Evolutionary conservation across 192 early-diverging fungal species (phyloP), one percentile per base, ranked within the genome.

Genomic region (Linnemannia elongata): DNA sequence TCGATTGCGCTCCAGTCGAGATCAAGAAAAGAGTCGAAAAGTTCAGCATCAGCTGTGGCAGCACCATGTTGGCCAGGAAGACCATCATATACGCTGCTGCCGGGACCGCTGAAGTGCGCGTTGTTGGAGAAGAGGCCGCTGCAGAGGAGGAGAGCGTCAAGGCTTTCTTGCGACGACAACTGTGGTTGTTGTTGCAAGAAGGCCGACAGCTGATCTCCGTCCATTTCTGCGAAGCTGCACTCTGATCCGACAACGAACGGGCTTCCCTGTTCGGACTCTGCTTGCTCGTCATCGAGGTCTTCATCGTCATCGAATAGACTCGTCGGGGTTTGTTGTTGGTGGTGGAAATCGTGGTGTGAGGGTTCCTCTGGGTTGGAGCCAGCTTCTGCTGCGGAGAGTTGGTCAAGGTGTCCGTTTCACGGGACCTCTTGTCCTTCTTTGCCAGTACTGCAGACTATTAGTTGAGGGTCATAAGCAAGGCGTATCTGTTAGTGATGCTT

Each of bases 21-120:
- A 80, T 88, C 86, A 84, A 88, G 77, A 90, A 88, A 88, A 88
- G 82, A 86, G 81, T 90, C 89, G 86, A 90, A 82, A 88, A 90
- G 80, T 81, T 90, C 89, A 90, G 79, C 80, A 90, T 82, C 78
- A 88, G 45, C 81, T 88, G 89, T 27, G 86, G 86, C 89, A 88
- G 86, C 69, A 87, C 82, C 72, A 36, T 83, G 76, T 66, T 66
- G 60, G 84, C 69, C 52, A 83, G 35, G 68, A 87, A 72, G 41
- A 81, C 76, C 88, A 81, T 74, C 74, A 76, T 82, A 68, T n/a
- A 69, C 57, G 79, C 42, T 73, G 73, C 52, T 38, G 30, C 66
- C 63, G 69, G 55, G 36, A 60, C 52, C 27, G 74, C 71, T 74
- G n/a, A 74, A 20, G 63, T 42, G 60, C 41, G 60, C 74, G 79